Percentiles rank a stretch among this genome's conserved stretches.
phyloP scores from a whole-genome alignment of 345 rosid genomes.

The Nasturtium officinale region DNA sequence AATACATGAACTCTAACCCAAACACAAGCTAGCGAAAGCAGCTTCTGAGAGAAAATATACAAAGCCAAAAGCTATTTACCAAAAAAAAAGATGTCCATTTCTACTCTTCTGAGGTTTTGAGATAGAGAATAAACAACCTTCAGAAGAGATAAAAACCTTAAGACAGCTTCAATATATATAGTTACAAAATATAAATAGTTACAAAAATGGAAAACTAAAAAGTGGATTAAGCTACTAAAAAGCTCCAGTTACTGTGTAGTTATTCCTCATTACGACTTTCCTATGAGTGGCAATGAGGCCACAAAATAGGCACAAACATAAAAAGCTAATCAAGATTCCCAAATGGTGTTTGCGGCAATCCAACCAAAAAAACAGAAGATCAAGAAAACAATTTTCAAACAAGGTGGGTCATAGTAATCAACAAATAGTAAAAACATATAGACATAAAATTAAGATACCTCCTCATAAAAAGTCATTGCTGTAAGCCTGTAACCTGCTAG shows the following conservation, averaged over 20 bases:
- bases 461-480: constrained; percentile 96
- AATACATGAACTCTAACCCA: constrained; percentile 1
- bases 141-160: not conserved
- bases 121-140: constrained; percentile 1
- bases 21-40: constrained; percentile 6
- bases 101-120: not conserved
- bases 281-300: constrained; percentile 4
- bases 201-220: not conserved
- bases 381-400: not conserved
- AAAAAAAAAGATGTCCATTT: not conserved
- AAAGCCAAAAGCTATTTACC: constrained; percentile 13
- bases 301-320: constrained; percentile 5
- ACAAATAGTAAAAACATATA: not conserved
- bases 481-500: constrained; percentile 93
- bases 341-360: constrained; percentile 2
- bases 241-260: constrained; percentile 3
- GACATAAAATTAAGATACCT: constrained; percentile 51
- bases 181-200: constrained; percentile 4
- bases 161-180: constrained; percentile 8
- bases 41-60: constrained; percentile 4
- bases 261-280: not conserved
- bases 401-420: constrained; percentile 2
- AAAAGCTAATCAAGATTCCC: not conserved
- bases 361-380: not conserved
- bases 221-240: constrained; percentile 14